A percentile compares a stretch with the other conserved stretches of the same genome.
These are phyloP conservation scores for Fusarium ramigenum DNA, from an alignment of 2,329 filamentous ascomycete genomes.

Conservation along the genomic window DNA sequence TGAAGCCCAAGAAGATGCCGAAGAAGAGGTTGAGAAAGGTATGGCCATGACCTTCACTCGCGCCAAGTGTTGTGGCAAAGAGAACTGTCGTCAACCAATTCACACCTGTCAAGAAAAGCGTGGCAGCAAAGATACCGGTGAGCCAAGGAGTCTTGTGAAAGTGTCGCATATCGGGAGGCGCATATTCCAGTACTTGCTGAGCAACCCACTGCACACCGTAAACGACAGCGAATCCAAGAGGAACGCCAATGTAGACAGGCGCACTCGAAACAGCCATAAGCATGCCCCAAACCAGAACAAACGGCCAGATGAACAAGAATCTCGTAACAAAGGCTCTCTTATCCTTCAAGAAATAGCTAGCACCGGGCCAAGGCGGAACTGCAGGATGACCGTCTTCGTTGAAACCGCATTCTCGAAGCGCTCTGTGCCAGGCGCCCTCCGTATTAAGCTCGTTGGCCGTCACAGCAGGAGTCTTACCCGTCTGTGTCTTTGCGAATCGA, in stretches of 20 bases:
- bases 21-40: slow-evolving; percentile 85
- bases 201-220: slow-evolving; percentile 81
- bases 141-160: slow-evolving; percentile 96
- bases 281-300: slow-evolving; percentile 75
- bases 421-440: slow-evolving; percentile 80
- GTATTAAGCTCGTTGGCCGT: slow-evolving; percentile 94
- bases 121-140: slow-evolving; percentile 89
- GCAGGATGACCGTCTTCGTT: slow-evolving; percentile 79
- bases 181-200: slow-evolving; percentile 81
- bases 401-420: slow-evolving; percentile 85
- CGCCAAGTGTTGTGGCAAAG: slow-evolving; percentile 33
- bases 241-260: slow-evolving; percentile 79
- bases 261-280: slow-evolving; percentile 78
- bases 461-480: slow-evolving; percentile 87
- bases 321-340: slow-evolving; percentile 80
- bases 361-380: slow-evolving; percentile 74
- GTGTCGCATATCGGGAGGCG: slow-evolving; percentile 86
- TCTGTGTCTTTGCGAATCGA: slow-evolving; percentile 86
- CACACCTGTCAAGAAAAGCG: slow-evolving; percentile 81
- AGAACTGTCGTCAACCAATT: slow-evolving; percentile 77
- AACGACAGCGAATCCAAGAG: slow-evolving; percentile 70
- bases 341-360: slow-evolving; percentile 79
- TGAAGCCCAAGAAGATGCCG: slow-evolving; percentile 68
- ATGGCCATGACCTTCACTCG: slow-evolving; percentile 52
- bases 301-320: slow-evolving; percentile 92